Evolutionary conservation across 805 yeast genomes (phyloP).

Genomic region (Teunomyces kruisii): DNA sequence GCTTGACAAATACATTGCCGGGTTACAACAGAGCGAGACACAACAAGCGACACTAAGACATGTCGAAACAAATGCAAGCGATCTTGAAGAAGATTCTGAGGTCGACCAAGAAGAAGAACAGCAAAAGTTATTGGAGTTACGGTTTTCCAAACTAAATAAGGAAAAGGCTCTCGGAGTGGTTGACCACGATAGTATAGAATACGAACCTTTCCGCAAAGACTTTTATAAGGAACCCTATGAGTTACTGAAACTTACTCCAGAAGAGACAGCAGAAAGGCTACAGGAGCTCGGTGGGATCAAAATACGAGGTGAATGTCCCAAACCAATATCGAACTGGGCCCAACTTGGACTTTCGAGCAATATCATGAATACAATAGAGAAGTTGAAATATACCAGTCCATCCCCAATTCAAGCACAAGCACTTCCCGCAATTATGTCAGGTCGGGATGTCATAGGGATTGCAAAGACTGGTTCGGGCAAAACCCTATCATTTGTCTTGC

Average conservation of each 20-base stretch:
- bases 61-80: neutral
- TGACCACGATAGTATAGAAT: constrained; percentile 43
- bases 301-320: constrained; percentile 61
- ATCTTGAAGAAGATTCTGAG: constrained; percentile 20
- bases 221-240: constrained; percentile 67
- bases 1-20: constrained; percentile 14
- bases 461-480: constrained; percentile 98
- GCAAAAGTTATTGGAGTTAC: constrained; percentile 33
- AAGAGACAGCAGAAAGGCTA: constrained; percentile 58
- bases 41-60: neutral
- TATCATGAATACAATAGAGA: constrained; percentile 51
- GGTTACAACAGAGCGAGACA: constrained; percentile 2
- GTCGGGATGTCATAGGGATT: constrained; percentile 86
- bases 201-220: constrained; percentile 56
- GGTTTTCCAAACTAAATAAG: constrained; percentile 43
- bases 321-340: constrained; percentile 75
- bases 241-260: constrained; percentile 44
- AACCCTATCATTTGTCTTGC: constrained; percentile 83
- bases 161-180: constrained; percentile 52
- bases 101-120: constrained; percentile 33
- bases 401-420: constrained; percentile 92
- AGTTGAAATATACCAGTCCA: constrained; percentile 57
- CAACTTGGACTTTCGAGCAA: constrained; percentile 74
- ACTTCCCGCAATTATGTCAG: constrained; percentile 85
- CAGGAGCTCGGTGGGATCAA: constrained; percentile 60